Conservation (phyloP, 441 rosid species). For the Jatropha multifida region DNA sequence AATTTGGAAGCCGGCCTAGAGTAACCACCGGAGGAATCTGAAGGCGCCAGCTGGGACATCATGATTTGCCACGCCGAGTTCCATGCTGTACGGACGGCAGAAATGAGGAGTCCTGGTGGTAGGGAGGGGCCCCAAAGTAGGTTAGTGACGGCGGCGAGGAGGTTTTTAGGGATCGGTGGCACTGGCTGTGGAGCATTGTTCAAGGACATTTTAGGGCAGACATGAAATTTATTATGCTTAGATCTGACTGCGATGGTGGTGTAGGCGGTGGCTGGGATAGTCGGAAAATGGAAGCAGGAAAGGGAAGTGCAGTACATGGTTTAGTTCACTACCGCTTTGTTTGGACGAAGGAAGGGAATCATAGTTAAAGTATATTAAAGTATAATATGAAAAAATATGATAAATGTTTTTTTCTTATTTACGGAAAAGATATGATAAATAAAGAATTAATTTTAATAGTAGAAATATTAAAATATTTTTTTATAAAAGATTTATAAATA, state of each 20-base stretch:
- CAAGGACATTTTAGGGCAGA: constrained; percentile 46
- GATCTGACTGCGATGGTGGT: neutral
- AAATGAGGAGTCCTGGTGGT: constrained; percentile 83
- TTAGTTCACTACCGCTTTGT: neutral
- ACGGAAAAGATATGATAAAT: no score
- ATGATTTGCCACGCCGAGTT: constrained; percentile 74
- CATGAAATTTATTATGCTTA: constrained; percentile 9
- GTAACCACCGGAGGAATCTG: constrained; percentile 76
- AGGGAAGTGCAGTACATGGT: constrained; percentile 33
- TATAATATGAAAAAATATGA: no score
- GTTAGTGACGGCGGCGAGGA: constrained; percentile 48
- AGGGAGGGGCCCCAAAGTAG: constrained; percentile 89
- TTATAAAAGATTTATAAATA: no score
- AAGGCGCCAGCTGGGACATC: constrained; percentile 96
- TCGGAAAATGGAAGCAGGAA: constrained; percentile 23
- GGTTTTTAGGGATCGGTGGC: constrained; percentile 14
- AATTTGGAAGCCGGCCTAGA: constrained; percentile 73
- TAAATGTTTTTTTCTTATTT: no score
- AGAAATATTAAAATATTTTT: no score
- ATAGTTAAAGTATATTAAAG: no score
- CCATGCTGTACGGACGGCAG: constrained; percentile 78
- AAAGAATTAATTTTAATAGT: no score
- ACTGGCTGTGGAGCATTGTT: constrained; percentile 16
- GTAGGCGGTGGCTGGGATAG: neutral
- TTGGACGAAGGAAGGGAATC: no score